Evolutionary conservation across 2,329 filamentous ascomycete species (phyloP), one percentile per base, ranked within the genome.

Genomic region (Fusarium temperatum): DNA sequence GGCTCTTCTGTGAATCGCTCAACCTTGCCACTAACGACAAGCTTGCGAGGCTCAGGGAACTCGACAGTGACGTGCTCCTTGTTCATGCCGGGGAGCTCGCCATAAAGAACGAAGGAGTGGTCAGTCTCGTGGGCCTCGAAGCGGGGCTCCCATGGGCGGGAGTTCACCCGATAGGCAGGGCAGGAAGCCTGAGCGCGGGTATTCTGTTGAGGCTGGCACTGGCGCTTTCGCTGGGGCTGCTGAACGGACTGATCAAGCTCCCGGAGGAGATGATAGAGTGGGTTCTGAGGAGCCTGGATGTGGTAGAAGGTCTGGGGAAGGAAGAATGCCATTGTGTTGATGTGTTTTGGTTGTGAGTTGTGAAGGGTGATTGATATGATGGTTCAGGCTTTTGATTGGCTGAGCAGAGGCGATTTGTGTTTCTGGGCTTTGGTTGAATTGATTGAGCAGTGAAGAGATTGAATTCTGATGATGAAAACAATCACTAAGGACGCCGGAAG

Each of bases 11-110:
- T 81, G 22, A 84, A 84, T 71, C 89, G 87, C 82, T 94, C 92
- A 66, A 90, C 86, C 68, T 86, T 89, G 77, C 93, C 93, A 61
- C 88, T 89, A 78, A 95, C 86, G 64, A 89, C 87, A 30, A 95
- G 83, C 35, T 91, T 94, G 82, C 92, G 89, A 26, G 87, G 84
- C 80, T 94, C 92, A 63, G 89, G 90, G 85, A 94, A 95, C 80
- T 94, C 92, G 79, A 95, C 92, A 79, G 87, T 85, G 78, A 95
- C 84, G 78, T 94, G 86, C 74, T 93, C 89, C 82, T 93, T 92
- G 72, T 89, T 88, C 75, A 94, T 85, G 54, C 93, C 93, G 0
- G 93, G 91, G 2, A 95, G 89, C 81, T 95, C 93, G 76, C 93
- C 93, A 77, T 94, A 90, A 18, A 95, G 89, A 82, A 94, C 90